A percentile compares a stretch with the other conserved stretches of the same genome.
Conservation (phyloP, 192 early-diverging fungal genomes). For the Chytriomyces sp. region DNA sequence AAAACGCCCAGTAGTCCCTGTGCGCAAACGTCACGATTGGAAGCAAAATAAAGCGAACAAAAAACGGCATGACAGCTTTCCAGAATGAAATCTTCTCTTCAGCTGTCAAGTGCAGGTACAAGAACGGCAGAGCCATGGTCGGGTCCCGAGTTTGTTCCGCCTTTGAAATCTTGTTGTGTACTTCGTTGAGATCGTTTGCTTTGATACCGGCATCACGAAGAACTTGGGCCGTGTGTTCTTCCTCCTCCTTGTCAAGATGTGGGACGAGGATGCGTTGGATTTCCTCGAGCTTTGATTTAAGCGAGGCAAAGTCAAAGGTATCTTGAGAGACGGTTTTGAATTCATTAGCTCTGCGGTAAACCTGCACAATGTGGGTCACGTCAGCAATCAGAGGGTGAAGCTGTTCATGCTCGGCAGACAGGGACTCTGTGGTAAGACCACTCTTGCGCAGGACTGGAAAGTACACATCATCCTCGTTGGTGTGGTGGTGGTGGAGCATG, state of each 20-base stretch:
- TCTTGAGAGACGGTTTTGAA: not conserved
- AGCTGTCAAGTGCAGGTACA: not conserved
- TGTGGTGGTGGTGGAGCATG: slow-evolving; percentile 18
- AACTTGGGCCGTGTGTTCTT: not conserved
- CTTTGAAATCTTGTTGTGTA: not conserved
- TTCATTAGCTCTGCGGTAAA: not conserved
- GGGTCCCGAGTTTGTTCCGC: not conserved
- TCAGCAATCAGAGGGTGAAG: not conserved
- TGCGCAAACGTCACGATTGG: slow-evolving; percentile 1
- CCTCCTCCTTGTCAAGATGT: slow-evolving; percentile 8
- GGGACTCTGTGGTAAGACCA: not conserved
- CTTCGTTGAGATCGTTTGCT: not conserved
- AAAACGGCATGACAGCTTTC: not conserved
- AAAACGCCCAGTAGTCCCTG: slow-evolving; percentile 19
- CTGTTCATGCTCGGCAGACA: slow-evolving; percentile 4
- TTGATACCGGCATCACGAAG: not conserved
- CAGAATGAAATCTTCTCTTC: not conserved
- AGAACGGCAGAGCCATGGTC: not conserved
- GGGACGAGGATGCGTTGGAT: not conserved
- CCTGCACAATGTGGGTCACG: not conserved
- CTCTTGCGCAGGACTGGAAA: slow-evolving; percentile 1
- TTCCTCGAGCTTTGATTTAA: slow-evolving; percentile 1
- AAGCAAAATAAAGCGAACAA: not conserved
- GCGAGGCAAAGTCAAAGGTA: slow-evolving; percentile 5
- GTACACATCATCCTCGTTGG: slow-evolving; percentile 15